Evolutionary conservation across 1,284 basidiomycete species (phyloP), one percentile per base, ranked within the genome.

Genomic region (Blastosporella zonata): DNA sequence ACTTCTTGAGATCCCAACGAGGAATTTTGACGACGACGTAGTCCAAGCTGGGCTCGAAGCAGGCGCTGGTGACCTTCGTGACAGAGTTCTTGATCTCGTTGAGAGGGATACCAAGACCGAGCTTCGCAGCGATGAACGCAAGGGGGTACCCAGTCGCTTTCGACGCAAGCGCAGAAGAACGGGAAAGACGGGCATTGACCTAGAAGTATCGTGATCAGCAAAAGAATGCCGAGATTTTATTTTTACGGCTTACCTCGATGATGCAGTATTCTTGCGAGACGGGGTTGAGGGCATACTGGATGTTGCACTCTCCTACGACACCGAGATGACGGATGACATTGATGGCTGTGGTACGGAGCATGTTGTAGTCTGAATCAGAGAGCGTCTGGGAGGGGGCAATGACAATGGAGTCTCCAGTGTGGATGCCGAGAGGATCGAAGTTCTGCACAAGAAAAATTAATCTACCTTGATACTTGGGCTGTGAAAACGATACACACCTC

Each of bases 361-460:
- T 98, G 70, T 99, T 95, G 76, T 97, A 98, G 68, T 99, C 96
- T 18, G 86, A 79, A 64, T 98, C 94, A n/a, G 93, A 95, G 37
- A 99, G 81, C 1, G 97, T 98, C 69, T 99, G 97, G 37, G 94
- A 97, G 1, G 97, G 96, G 9, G 96, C 96, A 33, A 99, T 82
- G 60, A 99, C 96, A 60, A 99, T 97, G n/a, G 96, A 98, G 68
- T 99, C 96, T 55, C 97, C 96, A 0, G 96, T 99, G 67, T 99
- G 97, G 61, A 97, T 97, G 56, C 96, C 97, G 31, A 99, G 80
- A 31, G 97, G 96, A 67, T 98, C 96, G 61, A 99, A 99, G 75
- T 98, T 98, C 93, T 97, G 47, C 5, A n/a, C n/a, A n/a, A n/a
- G n/a, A 46, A 17, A 13, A 42, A 15, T 35, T 33, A 48, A 17